A percentile compares a stretch with the other conserved stretches of the same genome.
These are phyloP conservation scores for Paraphaeosphaeria minitans DNA, from an alignment of 2,329 filamentous ascomycete species.

Conservation along the genomic window DNA sequence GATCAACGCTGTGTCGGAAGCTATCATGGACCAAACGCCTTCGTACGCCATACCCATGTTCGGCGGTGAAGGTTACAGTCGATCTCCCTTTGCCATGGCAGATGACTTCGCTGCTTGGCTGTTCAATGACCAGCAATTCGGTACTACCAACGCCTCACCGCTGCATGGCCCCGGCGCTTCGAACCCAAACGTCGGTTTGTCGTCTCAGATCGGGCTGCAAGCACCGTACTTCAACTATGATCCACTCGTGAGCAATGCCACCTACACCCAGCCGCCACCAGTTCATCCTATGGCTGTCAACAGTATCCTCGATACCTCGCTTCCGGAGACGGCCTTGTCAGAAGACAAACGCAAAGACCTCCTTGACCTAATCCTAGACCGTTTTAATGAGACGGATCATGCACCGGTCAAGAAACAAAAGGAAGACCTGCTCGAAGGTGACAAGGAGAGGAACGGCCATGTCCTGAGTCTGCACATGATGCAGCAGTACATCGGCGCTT, in stretches of 20 bases:
- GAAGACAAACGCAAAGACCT: slow-evolving; percentile 86
- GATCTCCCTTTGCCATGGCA: slow-evolving; percentile 85
- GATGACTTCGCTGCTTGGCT: slow-evolving; percentile 87
- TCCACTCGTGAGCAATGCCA: slow-evolving; percentile 54
- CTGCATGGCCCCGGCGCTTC: slow-evolving; percentile 35
- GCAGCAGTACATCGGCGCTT: slow-evolving; percentile 86
- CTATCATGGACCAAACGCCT: slow-evolving; percentile 52
- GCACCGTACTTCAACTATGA: slow-evolving; percentile 59
- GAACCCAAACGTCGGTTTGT: slow-evolving; percentile 48
- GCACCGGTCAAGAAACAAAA: slow-evolving; percentile 75
- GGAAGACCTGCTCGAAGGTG: slow-evolving; percentile 77
- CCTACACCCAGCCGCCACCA: slow-evolving; percentile 57
- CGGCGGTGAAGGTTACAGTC: slow-evolving; percentile 79
- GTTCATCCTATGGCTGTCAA: slow-evolving; percentile 90
- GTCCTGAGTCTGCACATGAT: slow-evolving; percentile 89
- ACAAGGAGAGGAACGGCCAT: slow-evolving; percentile 67
- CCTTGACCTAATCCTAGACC: slow-evolving; percentile 77
- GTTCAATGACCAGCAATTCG: slow-evolving; percentile 70
- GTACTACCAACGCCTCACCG: slow-evolving; percentile 44
- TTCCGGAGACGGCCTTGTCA: slow-evolving; percentile 79
- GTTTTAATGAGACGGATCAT: slow-evolving; percentile 81
- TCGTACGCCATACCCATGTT: slow-evolving; percentile 81
- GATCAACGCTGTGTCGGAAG: slow-evolving; percentile 45
- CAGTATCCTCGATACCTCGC: slow-evolving; percentile 78
- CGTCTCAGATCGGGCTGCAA: slow-evolving; percentile 52